These are phyloP conservation scores for Peronospora belbahrii DNA, from an alignment of 352 stramenopile genomes.

Conservation along the genomic window DNA sequence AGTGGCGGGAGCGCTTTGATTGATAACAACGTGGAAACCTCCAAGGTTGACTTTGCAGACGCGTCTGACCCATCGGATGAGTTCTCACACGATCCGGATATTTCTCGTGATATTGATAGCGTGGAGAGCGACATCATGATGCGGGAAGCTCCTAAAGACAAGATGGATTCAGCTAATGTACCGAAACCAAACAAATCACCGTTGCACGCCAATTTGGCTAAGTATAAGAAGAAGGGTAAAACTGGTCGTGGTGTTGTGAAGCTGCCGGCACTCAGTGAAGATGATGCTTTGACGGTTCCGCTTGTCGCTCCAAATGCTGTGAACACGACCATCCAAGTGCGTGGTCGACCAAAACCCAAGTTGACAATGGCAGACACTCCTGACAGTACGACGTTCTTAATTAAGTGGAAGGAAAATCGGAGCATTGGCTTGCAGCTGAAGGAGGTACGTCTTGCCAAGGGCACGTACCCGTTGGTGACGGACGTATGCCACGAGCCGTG, in stretches of 20 bases:
- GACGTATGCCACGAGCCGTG: conserved; percentile 81
- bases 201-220: conserved; percentile 54
- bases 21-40: conserved; percentile 3
- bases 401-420: conserved; percentile 86
- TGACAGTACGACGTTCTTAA: conserved; percentile 74
- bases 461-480: conserved; percentile 70
- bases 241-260: conserved; percentile 51
- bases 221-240: conserved; percentile 75
- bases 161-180: conserved; percentile 16
- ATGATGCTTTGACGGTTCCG: conserved; percentile 60
- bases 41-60: conserved; percentile 29
- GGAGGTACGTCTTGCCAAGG: conserved; percentile 70
- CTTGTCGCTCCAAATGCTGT: conserved; percentile 71
- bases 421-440: conserved; percentile 81
- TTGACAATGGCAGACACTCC: conserved; percentile 69
- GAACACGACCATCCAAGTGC: conserved; percentile 80
- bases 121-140: conserved; percentile 51
- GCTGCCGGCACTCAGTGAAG: conserved; percentile 54
- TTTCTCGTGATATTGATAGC: conserved; percentile 47
- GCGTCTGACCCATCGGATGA: conserved; percentile 24
- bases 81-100: conserved; percentile 38
- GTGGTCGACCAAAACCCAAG: conserved; percentile 67
- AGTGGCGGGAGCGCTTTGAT: conserved; percentile 1
- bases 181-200: conserved; percentile 35
- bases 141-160: conserved; percentile 27